Base-by-base conservation (phyloP, 257 asterid species). In the Ajuga chamaepitys region DNA sequence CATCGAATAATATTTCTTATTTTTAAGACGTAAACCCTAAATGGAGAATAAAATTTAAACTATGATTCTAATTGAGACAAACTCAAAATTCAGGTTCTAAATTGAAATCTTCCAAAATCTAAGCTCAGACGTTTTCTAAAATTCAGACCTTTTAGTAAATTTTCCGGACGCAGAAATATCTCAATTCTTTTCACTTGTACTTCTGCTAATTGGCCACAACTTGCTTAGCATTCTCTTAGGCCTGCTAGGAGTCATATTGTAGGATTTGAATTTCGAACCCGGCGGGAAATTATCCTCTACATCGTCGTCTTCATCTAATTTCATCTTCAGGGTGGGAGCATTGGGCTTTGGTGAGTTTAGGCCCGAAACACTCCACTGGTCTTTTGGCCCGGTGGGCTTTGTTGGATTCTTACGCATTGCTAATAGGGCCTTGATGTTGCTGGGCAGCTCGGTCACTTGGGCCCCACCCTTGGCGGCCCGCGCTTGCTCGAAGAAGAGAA, bases 401-500 rank as follows among this genome's bases (percentile, higher is more conserved):
- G n/a, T 69, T 20, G 78, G 55, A 28, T 66, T 66, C 55, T 75
- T 78, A 3, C 59, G 83, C 9, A 76, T 50, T 13, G 81, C 84
- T 40, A 92, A 30, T 11, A 88, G 69, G 3, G 82, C 96, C 71
- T 86, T 88, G 38, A 88, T 84, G 81, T 84, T 75, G 74, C 70
- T 69, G 0, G 96, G 95, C 6, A 88, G 73, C 32, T 83, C 86
- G 1, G 86, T 57, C 7, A 75, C 80, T 74, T 84, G 82, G 45
- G 85, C 66, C 10, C 91, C 86, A 0, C 86, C 66, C 83, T 60
- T 77, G 18, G 88, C 58, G 17, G 89, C 81, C 54, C 93, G 85
- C 4, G 91, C 87, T 62, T 93, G 98, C 89, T 92, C 97, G 8
- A 84, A 83, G 86, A 89, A 92, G 17, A 92, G 97, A 42, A 92